Evolutionary conservation across 768 basidiomycete genomes (phyloP), one percentile per base, ranked within the genome.

Genomic region (Nidularia pulvinata): DNA sequence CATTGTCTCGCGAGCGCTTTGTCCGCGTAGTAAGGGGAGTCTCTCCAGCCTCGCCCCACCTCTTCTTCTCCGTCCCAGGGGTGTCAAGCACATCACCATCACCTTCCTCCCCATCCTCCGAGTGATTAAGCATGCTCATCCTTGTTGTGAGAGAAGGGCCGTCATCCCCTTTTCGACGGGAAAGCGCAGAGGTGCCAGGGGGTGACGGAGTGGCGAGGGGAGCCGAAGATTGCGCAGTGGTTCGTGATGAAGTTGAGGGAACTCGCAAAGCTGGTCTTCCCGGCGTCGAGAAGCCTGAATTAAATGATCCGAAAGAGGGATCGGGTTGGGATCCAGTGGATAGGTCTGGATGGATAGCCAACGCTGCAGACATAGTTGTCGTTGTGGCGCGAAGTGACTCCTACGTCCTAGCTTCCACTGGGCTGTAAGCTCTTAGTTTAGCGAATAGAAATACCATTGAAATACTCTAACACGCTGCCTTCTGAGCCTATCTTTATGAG

Each of bases 241-340:
- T 78, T 39, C 72, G 72, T 3, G 81, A 81, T 0, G 82, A 78
- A 5, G 75, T 48, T 0, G 84, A 84, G 3, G 80, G 78, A 5
- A 77, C 67, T 9, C 81, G 75, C 33, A 74, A 62, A 48, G n/a
- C n/a, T n/a, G 64, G 58, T 57, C 77, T 63, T 1, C 72, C 77
- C 22, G 83, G 83, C 1, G 81, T 83, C 1, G 81, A 81, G 58
- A 84, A 76, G 6, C 73, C 78, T 6, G 81, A 81, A 30, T 69
- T 70, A 11, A 85, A 66, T 7, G 85, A 84, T 32, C 80, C 81
- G 1, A 88, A 71, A 6, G 86, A 85, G 34, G 88, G 67, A 59
- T 87, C 86, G n/a, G 79, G 81, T 37, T 81, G 70, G 9, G 72
- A 80, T 45, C 72, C 70, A 14, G 76, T 61, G 2, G 79, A 80